Percentiles rank a stretch among this genome's conserved stretches.
These are phyloP conservation scores for Centrapalus pauciflorus DNA, from an alignment of 129 eudicot genomes.

Conservation along the genomic window DNA sequence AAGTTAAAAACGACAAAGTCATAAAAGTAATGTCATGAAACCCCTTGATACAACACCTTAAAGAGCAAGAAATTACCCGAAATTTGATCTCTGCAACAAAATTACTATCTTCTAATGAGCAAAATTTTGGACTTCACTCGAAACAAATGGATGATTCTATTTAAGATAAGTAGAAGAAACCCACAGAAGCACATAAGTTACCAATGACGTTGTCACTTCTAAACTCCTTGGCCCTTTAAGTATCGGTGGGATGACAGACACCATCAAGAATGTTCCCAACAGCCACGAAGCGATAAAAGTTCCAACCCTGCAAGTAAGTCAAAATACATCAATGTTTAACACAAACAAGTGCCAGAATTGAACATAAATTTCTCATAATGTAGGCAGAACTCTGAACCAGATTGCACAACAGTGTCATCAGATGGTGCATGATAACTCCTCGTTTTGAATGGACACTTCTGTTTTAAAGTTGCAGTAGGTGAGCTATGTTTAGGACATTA, in stretches of 20 bases:
- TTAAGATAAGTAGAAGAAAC: slow-evolving; percentile 90
- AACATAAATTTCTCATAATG: background rate
- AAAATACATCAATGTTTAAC: slow-evolving; percentile 5
- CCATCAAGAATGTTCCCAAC: slow-evolving; percentile 90
- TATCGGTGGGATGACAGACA: slow-evolving; percentile 78
- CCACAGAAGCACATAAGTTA: slow-evolving; percentile 87
- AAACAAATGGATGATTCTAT: slow-evolving; percentile 30
- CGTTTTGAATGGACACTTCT: too few species aligned
- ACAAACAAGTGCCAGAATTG: too few species aligned
- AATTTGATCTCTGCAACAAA: slow-evolving; percentile 21
- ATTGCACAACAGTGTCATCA: too few species aligned
- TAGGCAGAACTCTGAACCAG: too few species aligned
- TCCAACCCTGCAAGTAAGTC: slow-evolving; percentile 66
- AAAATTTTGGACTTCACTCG: slow-evolving; percentile 23
- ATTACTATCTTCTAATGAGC: slow-evolving; percentile 17
- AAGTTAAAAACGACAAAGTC: slow-evolving; percentile 5
- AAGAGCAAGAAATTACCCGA: slow-evolving; percentile 8
- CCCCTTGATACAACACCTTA: slow-evolving; percentile 22
- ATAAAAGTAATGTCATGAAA: slow-evolving; percentile 16
- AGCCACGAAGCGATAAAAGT: slow-evolving; percentile 78
- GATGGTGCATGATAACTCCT: too few species aligned
- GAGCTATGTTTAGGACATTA: too few species aligned
- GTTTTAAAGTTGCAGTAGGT: too few species aligned
- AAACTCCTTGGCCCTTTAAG: slow-evolving; percentile 84
- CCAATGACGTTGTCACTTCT: slow-evolving; percentile 89